A percentile compares a stretch with the other conserved stretches of the same genome.
Evolutionary conservation across 371 early-diverging fungal genomes (phyloP).

Genomic region (Mortierella sp.): DNA sequence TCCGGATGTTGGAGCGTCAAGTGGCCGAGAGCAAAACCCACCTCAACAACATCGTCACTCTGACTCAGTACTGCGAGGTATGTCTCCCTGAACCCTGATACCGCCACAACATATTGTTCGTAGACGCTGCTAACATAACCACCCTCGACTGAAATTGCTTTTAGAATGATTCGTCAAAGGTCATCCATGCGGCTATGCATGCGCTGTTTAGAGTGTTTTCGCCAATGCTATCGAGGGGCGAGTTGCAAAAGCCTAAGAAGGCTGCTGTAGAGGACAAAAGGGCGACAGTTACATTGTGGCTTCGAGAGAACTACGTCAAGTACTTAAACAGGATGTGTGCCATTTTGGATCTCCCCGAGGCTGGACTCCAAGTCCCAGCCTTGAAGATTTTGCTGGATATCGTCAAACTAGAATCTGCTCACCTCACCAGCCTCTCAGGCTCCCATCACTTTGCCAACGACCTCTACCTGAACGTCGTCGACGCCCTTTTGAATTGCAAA

Average conservation of each 20-base stretch:
- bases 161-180: slow-evolving; percentile 60
- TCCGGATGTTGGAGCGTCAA: slow-evolving; percentile 60
- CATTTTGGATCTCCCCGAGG: slow-evolving; percentile 72
- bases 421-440: slow-evolving; percentile 49
- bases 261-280: slow-evolving; percentile 59
- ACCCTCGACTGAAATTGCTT: not conserved
- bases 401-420: slow-evolving; percentile 73
- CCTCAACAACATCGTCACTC: slow-evolving; percentile 62
- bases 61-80: slow-evolving; percentile 43
- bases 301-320: slow-evolving; percentile 76
- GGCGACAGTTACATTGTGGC: slow-evolving; percentile 79
- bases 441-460: slow-evolving; percentile 66
- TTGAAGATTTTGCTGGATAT: slow-evolving; percentile 75
- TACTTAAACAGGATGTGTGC: slow-evolving; percentile 67
- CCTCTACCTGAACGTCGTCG: slow-evolving; percentile 66
- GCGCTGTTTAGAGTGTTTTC: slow-evolving; percentile 81
- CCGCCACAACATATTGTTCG: not conserved
- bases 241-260: slow-evolving; percentile 64
- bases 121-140: not conserved
- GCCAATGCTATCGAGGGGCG: slow-evolving; percentile 74
- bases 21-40: slow-evolving; percentile 64
- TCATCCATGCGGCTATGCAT: slow-evolving; percentile 76
- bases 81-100: not conserved
- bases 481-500: slow-evolving; percentile 66
- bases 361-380: slow-evolving; percentile 83